Conservation (phyloP, 2,329 filamentous ascomycete species). For the Fusarium sp. region DNA sequence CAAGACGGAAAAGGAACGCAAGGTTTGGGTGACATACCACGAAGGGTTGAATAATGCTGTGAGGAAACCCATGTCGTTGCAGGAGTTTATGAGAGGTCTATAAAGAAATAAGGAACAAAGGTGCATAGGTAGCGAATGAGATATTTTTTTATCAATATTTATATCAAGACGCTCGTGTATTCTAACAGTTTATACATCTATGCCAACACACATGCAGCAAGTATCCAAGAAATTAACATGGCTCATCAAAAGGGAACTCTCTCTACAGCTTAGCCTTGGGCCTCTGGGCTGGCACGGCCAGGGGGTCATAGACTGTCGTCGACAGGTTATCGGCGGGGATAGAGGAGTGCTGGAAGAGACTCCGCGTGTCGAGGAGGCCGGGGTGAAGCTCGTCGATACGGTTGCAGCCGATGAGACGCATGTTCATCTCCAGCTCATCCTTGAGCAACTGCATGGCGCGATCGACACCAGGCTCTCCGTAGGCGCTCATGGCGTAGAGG, state of each 20-base stretch:
- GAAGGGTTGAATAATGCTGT: conserved; percentile 95
- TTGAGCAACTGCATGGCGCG: conserved; percentile 91
- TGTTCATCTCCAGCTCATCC: conserved; percentile 99
- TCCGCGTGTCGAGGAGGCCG: conserved; percentile 81
- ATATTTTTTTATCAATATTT: not conserved
- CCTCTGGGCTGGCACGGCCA: conserved; percentile 65
- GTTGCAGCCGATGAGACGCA: conserved; percentile 89
- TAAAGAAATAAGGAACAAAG: conserved; percentile 46
- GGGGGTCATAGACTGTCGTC: conserved; percentile 64
- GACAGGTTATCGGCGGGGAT: conserved; percentile 63
- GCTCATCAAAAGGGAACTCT: not conserved
- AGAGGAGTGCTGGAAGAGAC: conserved; percentile 67
- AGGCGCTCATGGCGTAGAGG: conserved; percentile 94
- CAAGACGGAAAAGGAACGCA: conserved; percentile 59
- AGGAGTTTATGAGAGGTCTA: conserved; percentile 79
- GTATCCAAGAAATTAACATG: conserved; percentile 4
- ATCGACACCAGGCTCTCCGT: conserved; percentile 88
- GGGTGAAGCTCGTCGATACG: conserved; percentile 83
- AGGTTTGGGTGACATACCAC: conserved; percentile 89
- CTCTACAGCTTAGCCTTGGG: conserved; percentile 63
- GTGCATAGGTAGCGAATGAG: conserved; percentile 14
- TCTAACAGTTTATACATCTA: conserved; percentile 35
- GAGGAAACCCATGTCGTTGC: conserved; percentile 84
- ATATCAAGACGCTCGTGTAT: conserved; percentile 25
- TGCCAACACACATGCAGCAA: not conserved